A percentile compares a stretch with the other conserved stretches of the same genome.
Conservation (phyloP, 1,284 basidiomycete genomes). For the Naganishia sp. region DNA sequence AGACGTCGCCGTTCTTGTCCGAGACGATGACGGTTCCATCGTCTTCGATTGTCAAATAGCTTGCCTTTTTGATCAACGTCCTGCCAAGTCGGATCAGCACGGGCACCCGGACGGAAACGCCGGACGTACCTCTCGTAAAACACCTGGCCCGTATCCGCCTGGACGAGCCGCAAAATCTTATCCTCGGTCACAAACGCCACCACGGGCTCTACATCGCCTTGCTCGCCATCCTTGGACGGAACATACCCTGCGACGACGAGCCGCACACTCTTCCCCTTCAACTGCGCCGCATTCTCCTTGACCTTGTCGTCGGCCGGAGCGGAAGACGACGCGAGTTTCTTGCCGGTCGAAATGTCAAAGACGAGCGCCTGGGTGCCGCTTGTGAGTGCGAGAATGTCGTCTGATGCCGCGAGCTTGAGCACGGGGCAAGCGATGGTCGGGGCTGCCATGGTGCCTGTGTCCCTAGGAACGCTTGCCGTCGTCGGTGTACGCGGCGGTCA, state of each 20-base stretch:
- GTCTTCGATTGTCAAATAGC: constrained; percentile 29
- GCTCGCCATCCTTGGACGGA: constrained; percentile 8
- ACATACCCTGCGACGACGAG: constrained; percentile 28
- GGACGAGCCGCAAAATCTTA: constrained; percentile 27
- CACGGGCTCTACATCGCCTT: constrained; percentile 23
- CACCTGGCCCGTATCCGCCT: constrained; percentile 30
- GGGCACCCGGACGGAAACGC: background rate
- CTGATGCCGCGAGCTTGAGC: constrained; percentile 27
- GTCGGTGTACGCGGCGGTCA: too few relatives aligned
- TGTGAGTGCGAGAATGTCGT: constrained; percentile 27
- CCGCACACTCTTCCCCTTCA: constrained; percentile 17
- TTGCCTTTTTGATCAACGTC: constrained; percentile 35
- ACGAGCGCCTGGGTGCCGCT: constrained; percentile 18
- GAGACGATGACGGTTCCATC: constrained; percentile 42
- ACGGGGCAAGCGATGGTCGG: constrained; percentile 19
- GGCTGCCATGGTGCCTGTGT: constrained; percentile 3
- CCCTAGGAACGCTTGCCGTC: background rate
- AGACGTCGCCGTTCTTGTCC: constrained; percentile 52
- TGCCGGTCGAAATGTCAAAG: constrained; percentile 12
- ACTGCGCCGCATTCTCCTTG: background rate
- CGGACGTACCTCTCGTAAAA: constrained; percentile 33
- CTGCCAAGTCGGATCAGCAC: constrained; percentile 8
- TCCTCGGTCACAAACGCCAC: constrained; percentile 33
- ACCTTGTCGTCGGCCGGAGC: constrained; percentile 6
- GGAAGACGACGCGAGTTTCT: constrained; percentile 5